A percentile compares a stretch with the other conserved stretches of the same genome.
These are phyloP conservation scores for Metschnikowia corniflorae DNA, from an alignment of 805 yeast genomes.

Conservation along the genomic window DNA sequence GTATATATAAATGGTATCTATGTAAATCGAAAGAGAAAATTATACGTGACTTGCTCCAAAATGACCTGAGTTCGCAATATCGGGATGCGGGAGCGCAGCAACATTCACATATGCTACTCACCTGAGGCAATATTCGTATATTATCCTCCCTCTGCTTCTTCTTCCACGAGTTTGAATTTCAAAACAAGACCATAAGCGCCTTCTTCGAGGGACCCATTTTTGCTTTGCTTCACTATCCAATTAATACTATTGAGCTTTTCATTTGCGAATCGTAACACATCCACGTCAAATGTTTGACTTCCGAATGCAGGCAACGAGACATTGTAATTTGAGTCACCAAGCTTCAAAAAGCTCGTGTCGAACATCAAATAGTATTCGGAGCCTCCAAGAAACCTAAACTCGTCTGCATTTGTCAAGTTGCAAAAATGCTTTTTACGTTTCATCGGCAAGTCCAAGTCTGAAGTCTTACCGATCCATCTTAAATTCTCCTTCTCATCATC, in stretches of 20 bases:
- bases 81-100: too few species aligned
- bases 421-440: slow-evolving; percentile 45
- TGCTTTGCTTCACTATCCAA: slow-evolving; percentile 41
- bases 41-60: too few species aligned
- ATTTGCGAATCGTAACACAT: slow-evolving; percentile 41
- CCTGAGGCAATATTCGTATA: too few species aligned
- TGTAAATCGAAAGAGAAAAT: too few species aligned
- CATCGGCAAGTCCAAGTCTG: slow-evolving; percentile 28
- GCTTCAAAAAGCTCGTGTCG: slow-evolving; percentile 50
- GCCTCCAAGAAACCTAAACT: slow-evolving; percentile 39
- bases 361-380: slow-evolving; percentile 47
- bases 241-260: slow-evolving; percentile 44
- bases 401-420: slow-evolving; percentile 32
- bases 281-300: slow-evolving; percentile 43
- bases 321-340: slow-evolving; percentile 48
- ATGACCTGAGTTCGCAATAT: too few species aligned
- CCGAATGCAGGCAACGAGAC: slow-evolving; percentile 49
- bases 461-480: slow-evolving; percentile 10
- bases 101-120: too few species aligned
- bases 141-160: too few species aligned
- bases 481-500: slow-evolving; percentile 24
- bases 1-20: too few species aligned
- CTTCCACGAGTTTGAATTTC: slow-evolving; percentile 37
- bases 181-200: slow-evolving; percentile 35
- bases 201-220: slow-evolving; percentile 28